Base-by-base conservation (phyloP, 768 basidiomycete species). In the Lentinula aciculospora region DNA sequence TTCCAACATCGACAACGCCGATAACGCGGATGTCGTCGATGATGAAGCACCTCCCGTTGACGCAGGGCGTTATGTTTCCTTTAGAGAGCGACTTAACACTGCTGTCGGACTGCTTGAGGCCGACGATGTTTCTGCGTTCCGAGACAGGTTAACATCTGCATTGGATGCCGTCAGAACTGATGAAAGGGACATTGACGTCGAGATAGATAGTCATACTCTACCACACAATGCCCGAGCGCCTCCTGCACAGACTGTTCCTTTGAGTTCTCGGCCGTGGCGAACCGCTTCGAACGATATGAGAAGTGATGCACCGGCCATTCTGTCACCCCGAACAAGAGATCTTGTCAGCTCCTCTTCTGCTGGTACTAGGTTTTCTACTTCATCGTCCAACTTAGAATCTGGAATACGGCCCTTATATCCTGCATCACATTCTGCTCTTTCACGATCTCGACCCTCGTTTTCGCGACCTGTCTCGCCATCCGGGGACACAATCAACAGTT, bases 11-110 rank as follows among this genome's bases (percentile, higher is more conserved):
- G 9, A 34, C 17, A 37, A 29, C 37, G 40, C 8, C 4, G 54
- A 56, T 25, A 36, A 19, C 13, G 21, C 21, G 13, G 19, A 13
- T 31, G 28, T 19, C 19, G n/a, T 10, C 4, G 42, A 27, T 32
- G 29, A 27, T 15, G 53, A 54, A 31, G 49, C 32, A 37, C 4
- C 32, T 17, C 17, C 36, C 7, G 6, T 34, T 15, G 53, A 32
- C n/a, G 17, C 9, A 27, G 53, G 40, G 3, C 46, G 29, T 17
- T 56, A 56, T 32, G 29, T 56, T 27, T 56, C 56, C 28, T 57
- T 57, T 23, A 57, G 45, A 48, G 56, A 57, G 15, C 45, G 56
- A 31, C 46, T 57, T 7, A 57, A 57, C 45, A 48, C 44, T 17
- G 56, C 56, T 3, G 54, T 56, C 21, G 36, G 28, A 10, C 8